Evolutionary conservation across 805 yeast genomes (phyloP), one percentile per base, ranked within the genome.

Genomic region (Metschnikowia bowlesiae): DNA sequence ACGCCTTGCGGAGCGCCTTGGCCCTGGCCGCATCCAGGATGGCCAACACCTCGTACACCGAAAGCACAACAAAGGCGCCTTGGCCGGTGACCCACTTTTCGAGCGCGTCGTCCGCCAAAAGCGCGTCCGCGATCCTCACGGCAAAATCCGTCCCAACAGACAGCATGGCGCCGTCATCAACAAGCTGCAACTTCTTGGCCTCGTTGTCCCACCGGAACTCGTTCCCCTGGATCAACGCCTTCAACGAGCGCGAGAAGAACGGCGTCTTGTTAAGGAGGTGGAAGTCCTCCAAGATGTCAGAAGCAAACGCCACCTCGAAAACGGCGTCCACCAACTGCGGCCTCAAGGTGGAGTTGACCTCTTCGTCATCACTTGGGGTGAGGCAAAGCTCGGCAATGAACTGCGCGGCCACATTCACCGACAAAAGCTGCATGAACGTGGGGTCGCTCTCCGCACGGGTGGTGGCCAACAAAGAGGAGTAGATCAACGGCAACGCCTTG

Each of bases 341-440:
- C 63, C 79, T 75, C 43, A 69, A 64, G 9, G 65, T 60, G n/a
- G 56, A 60, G 69, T 62, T 71, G 59, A 64, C 64, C 63, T 64
- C 75, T 44, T 69, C 73, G 38, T 62, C 70, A 14, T 71, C 77
- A 6, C 75, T 76, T 43, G 79, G 79, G 57, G 79, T 82, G 53
- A 87, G 75, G 49, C 89, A 69, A 29, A 88, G 74, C 70, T 92
- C 98, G 40, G 84, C 76, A 47, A 87, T 73, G 57, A 88, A 85
- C 70, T 92, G 98, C 38, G 94, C 79, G 31, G 96, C 96, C 52
- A 91, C 68, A 61, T 85, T 87, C 53, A 83, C 85, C n/a, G 71
- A 67, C 50, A 89, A 70, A 2, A 87, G 54, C 45, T 65, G 68
- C 26, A 73, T 79, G 30, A 70, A 63, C n/a, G 82, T 72, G 46